Base-by-base conservation (phyloP, 2,329 filamentous ascomycete species). In the Exserohilum turcica region DNA sequence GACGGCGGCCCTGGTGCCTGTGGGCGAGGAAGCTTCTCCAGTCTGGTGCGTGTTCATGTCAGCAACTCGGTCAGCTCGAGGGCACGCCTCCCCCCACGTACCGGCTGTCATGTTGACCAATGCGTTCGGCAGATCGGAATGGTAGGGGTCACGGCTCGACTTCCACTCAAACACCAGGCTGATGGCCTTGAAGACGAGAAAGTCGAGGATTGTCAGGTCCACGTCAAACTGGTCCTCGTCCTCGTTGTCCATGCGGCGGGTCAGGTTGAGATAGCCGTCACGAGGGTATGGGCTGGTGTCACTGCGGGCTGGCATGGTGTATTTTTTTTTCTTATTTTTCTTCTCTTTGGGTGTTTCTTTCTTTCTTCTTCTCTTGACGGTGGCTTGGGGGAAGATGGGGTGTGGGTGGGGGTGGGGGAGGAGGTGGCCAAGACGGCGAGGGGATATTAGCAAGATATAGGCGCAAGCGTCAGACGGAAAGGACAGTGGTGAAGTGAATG, bases 201-300 rank as follows among this genome's bases (percentile, higher is more conserved):
- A 85, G 63, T 86, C 83, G n/a, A 84, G 71, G 37, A 84, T 83
- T 66, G 83, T 78, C 31, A 78, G 64, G 57, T 86, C 80, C 12
- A 83, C 78, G 15, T 83, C 80, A 18, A 77, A 64, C 35, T 77
- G 76, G 28, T 73, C 67, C n/a, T 68, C 66, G 1, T 68, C 64
- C 12, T 71, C 67, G n/a, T 57, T 60, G 13, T 72, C 69, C 70
- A 74, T 72, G 7, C 59, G 59, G 8, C 68, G 64, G 12, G 67
- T 71, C 13, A 72, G 64, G 18, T 63, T 67, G 51, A 66, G 61
- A 39, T 71, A 62, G n/a, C 70, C 71, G 4, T 65, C 63, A 37
- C 61, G 53, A 6, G 65, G 57, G n/a, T 67, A 61, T 5, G 61
- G 60, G 12, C 61, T 48, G 16, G 43, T 47, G 31, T 57, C 57